phyloP scores from a whole-genome alignment of 768 basidiomycete species.

The Suillus brevipes region DNA sequence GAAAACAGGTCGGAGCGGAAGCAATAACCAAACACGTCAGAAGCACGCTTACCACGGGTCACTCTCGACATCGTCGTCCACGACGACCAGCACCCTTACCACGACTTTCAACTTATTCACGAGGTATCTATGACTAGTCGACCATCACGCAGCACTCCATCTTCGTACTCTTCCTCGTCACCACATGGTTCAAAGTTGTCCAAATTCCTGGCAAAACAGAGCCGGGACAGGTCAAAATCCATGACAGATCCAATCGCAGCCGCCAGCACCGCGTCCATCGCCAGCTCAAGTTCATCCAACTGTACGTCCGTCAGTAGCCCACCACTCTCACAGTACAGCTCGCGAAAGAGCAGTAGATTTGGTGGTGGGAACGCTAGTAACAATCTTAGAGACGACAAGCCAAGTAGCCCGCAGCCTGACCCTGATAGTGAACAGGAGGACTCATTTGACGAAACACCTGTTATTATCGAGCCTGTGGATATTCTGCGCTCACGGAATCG shows the following conservation, averaged over 20 bases:
- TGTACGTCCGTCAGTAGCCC: slow-evolving; percentile 30
- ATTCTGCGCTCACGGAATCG: slow-evolving; percentile 56
- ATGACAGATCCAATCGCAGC: slow-evolving; percentile 39
- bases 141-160: slow-evolving; percentile 43
- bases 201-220: slow-evolving; percentile 67
- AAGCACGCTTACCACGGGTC: slow-evolving; percentile 13
- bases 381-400: slow-evolving; percentile 22
- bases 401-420: slow-evolving; percentile 14
- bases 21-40: slow-evolving; percentile 23
- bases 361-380: slow-evolving; percentile 22
- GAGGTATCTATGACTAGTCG: slow-evolving; percentile 43
- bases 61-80: slow-evolving; percentile 14
- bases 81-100: slow-evolving; percentile 19
- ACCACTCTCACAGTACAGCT: slow-evolving; percentile 29
- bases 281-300: slow-evolving; percentile 43
- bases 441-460: slow-evolving; percentile 52
- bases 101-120: slow-evolving; percentile 6
- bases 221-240: slow-evolving; percentile 61
- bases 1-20: background rate
- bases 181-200: slow-evolving; percentile 56
- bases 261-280: slow-evolving; percentile 36
- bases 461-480: slow-evolving; percentile 64
- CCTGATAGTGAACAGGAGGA: slow-evolving; percentile 35
- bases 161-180: slow-evolving; percentile 43
- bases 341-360: slow-evolving; percentile 38